Evolutionary conservation across 1,284 basidiomycete species (phyloP).

Genomic region (Fomitopsis schrenkii): DNA sequence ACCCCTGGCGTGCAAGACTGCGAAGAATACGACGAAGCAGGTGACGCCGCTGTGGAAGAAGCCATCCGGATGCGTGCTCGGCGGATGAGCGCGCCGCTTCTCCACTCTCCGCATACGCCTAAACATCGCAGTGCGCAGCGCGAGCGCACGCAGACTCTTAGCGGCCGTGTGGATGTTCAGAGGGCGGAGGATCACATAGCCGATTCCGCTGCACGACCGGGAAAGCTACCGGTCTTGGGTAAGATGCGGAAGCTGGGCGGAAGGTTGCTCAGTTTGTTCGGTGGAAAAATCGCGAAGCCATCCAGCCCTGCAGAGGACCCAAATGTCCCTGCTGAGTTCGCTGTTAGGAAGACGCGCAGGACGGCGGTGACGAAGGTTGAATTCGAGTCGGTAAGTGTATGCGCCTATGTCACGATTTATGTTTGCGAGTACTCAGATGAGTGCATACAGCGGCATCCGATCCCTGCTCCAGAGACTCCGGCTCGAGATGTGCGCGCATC

Average conservation of each 20-base stretch:
- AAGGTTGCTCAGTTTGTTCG: slow-evolving; percentile 25
- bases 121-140: not conserved
- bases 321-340: not conserved
- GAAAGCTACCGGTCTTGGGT: slow-evolving; percentile 8
- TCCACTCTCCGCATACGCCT: not conserved
- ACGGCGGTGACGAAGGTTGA: slow-evolving; percentile 24
- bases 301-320: not conserved
- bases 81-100: not conserved
- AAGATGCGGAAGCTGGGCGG: slow-evolving; percentile 25
- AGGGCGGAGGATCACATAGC: slow-evolving; percentile 1
- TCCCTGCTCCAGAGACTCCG: slow-evolving; percentile 15
- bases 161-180: slow-evolving; percentile 18
- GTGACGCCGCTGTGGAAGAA: not conserved
- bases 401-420: not conserved
- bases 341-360: slow-evolving; percentile 14
- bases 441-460: slow-evolving; percentile 23
- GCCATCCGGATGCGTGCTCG: slow-evolving; percentile 1
- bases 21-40: not conserved
- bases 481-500: slow-evolving; percentile 13
- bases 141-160: slow-evolving; percentile 7
- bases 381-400: slow-evolving; percentile 24
- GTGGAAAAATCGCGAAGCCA: slow-evolving; percentile 5
- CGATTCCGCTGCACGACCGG: not conserved
- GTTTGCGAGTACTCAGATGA: not conserved
- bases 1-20: not conserved